These are phyloP conservation scores for Rhododendron williamsianum DNA, from an alignment of 148 eudicot genomes.

Conservation along the genomic window DNA sequence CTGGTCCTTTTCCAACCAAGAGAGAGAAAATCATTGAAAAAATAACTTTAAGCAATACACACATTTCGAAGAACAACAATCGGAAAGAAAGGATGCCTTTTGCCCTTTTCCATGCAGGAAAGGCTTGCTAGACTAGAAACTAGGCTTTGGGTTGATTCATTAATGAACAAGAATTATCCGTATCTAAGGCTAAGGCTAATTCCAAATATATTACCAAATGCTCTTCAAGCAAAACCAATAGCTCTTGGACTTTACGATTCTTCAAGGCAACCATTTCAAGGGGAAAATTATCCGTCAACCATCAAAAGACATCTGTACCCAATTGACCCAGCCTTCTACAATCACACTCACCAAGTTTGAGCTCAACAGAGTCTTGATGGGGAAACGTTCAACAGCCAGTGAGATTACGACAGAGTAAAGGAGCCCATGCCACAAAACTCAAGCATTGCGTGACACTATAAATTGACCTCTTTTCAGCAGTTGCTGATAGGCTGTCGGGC, in stretches of 20 bases:
- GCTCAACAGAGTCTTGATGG: not conserved
- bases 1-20: no score
- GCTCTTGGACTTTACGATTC: not conserved
- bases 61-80: not conserved
- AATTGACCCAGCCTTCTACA: not conserved
- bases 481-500: not conserved
- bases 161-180: not conserved
- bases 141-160: not conserved
- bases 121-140: conserved; percentile 4
- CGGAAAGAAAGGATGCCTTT: not conserved
- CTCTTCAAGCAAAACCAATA: not conserved
- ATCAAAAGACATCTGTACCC: not conserved
- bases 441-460: not conserved
- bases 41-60: not conserved
- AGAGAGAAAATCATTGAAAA: not conserved
- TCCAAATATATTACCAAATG: not conserved
- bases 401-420: not conserved
- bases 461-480: not conserved
- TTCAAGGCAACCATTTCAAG: not conserved
- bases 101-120: not conserved
- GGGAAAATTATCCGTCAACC: not conserved
- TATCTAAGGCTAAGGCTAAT: not conserved
- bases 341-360: not conserved
- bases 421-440: not conserved
- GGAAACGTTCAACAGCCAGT: not conserved